Percentiles rank a stretch among this genome's conserved stretches.
Evolutionary conservation across 148 eudicot genomes (phyloP).

Genomic region (Vaccinium macrocarpon): DNA sequence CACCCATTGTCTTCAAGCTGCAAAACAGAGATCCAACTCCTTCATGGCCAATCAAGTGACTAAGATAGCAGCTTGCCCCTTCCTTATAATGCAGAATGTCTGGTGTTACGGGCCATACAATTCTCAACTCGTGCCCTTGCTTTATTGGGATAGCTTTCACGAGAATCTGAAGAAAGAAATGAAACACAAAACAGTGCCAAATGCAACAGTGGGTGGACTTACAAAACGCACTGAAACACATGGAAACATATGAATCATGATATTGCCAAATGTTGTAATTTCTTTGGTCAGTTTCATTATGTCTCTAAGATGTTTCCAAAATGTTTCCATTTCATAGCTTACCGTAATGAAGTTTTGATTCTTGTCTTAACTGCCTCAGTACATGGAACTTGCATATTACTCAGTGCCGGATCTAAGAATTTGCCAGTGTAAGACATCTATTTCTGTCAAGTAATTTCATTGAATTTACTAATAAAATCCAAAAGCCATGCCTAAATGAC

Average conservation of each 20-base stretch:
- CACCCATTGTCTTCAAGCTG: constrained; percentile 2
- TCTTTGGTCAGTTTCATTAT: not conserved
- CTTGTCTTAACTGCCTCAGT: not conserved
- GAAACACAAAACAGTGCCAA: not conserved
- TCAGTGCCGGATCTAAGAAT: not conserved
- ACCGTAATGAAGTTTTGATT: not conserved
- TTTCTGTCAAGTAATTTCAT: not conserved
- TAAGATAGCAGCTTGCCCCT: not conserved
- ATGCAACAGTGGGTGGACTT: not conserved
- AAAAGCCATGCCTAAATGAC: not conserved
- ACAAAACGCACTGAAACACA: not conserved
- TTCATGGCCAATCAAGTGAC: constrained; percentile 8
- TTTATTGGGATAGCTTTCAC: not conserved
- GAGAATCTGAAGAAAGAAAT: not conserved
- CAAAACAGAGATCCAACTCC: constrained; percentile 2
- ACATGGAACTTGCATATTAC: not conserved
- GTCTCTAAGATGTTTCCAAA: not conserved
- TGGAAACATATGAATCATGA: not conserved
- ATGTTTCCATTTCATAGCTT: not conserved
- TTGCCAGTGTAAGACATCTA: not conserved
- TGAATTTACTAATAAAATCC: not conserved
- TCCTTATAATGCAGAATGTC: not conserved
- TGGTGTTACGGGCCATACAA: not conserved
- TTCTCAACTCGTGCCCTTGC: not conserved
- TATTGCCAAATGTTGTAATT: not conserved